phyloP scores from a whole-genome alignment of 768 basidiomycete genomes.

The Podaxis carcinomalis region DNA sequence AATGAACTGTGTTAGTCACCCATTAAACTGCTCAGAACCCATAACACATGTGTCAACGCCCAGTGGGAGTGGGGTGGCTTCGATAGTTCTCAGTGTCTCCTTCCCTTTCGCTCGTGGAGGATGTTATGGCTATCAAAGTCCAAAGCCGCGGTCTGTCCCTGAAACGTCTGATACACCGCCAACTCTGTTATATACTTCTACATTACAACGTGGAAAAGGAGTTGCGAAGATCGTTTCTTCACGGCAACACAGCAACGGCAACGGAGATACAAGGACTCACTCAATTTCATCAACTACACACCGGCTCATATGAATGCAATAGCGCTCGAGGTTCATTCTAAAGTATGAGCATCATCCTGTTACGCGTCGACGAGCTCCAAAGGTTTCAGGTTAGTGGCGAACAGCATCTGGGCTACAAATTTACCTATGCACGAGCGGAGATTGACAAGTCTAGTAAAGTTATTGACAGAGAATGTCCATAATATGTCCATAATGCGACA shows the following conservation, averaged over 20 bases:
- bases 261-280: background rate
- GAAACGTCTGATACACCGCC: background rate
- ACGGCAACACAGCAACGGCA: background rate
- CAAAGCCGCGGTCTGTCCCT: background rate
- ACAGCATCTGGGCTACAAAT: background rate
- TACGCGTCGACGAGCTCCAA: background rate
- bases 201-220: background rate
- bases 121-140: background rate
- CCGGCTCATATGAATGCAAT: background rate
- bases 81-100: slow-evolving; percentile 3
- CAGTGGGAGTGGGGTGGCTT: background rate
- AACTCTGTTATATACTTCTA: too few species aligned
- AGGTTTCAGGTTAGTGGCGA: background rate
- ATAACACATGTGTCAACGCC: background rate
- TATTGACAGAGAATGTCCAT: background rate
- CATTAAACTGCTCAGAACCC: slow-evolving; percentile 1
- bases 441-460: background rate
- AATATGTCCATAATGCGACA: background rate
- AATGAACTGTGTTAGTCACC: background rate
- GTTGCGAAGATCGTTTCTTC: background rate
- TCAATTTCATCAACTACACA: background rate
- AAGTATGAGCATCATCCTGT: background rate
- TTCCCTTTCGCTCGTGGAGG: slow-evolving; percentile 1
- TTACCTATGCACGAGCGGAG: background rate
- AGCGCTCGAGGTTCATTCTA: background rate